Conservation (phyloP, 2,329 filamentous ascomycete species). For the Domatiomyces globalis region DNA sequence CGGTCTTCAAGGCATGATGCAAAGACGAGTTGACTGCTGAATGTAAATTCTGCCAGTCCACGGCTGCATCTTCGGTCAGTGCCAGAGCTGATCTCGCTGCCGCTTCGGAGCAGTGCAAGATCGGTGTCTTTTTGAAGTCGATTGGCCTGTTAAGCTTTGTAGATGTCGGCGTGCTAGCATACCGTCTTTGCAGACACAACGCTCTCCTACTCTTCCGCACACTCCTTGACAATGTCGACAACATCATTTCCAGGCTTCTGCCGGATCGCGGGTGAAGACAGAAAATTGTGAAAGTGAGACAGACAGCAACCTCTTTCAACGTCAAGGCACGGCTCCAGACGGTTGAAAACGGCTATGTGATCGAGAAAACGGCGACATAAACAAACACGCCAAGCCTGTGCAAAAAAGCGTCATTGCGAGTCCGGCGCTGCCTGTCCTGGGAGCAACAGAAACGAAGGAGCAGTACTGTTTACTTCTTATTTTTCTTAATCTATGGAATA, state of each 20-base stretch:
- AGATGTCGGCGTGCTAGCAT: constrained; percentile 25
- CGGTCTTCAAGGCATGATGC: constrained; percentile 62
- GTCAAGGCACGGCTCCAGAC: background rate
- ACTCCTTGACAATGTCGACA: background rate
- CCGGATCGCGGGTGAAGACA: background rate
- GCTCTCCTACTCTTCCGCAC: background rate
- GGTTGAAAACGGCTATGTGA: background rate
- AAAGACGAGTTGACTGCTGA: constrained; percentile 87
- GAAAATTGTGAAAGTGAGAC: background rate
- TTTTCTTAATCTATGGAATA: background rate
- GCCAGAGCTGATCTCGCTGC: constrained; percentile 57
- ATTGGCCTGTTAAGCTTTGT: constrained; percentile 67
- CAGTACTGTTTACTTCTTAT: background rate
- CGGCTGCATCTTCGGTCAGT: constrained; percentile 55
- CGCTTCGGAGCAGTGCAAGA: constrained; percentile 68
- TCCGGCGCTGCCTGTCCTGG: background rate
- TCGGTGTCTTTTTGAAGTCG: constrained; percentile 68
- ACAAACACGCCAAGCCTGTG: background rate
- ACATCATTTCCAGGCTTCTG: background rate
- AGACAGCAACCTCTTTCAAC: background rate
- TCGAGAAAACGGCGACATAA: background rate
- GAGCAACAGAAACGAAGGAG: background rate
- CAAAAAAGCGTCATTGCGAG: background rate
- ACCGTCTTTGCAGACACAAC: background rate
- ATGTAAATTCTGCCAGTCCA: constrained; percentile 83